Evolutionary conservation across 2,329 filamentous ascomycete genomes (phyloP).

Genomic region (Fusarium torulosum): DNA sequence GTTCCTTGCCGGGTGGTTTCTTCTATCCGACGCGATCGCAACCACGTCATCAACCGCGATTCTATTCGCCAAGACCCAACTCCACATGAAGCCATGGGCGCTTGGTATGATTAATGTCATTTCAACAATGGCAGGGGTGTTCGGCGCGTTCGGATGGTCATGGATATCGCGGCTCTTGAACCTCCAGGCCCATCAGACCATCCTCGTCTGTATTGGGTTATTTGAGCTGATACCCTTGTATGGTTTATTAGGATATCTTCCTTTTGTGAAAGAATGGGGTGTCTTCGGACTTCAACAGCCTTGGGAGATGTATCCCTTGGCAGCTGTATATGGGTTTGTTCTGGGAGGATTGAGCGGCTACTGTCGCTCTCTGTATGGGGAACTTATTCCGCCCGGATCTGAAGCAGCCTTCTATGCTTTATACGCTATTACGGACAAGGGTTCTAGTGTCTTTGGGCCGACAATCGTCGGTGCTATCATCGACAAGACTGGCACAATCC

Average conservation of each 20-base stretch:
- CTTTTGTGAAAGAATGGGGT: slow-evolving; percentile 79
- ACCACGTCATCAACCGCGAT: slow-evolving; percentile 96
- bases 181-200: slow-evolving; percentile 85
- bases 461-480: slow-evolving; percentile 95
- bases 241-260: slow-evolving; percentile 87
- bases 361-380: slow-evolving; percentile 91
- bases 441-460: slow-evolving; percentile 92
- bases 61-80: slow-evolving; percentile 92
- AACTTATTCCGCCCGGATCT: slow-evolving; percentile 92
- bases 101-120: slow-evolving; percentile 95
- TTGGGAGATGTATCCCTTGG: slow-evolving; percentile 97
- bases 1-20: slow-evolving; percentile 91
- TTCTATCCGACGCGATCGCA: slow-evolving; percentile 92
- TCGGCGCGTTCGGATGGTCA: slow-evolving; percentile 92
- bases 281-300: slow-evolving; percentile 89
- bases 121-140: slow-evolving; percentile 83
- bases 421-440: slow-evolving; percentile 98
- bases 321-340: slow-evolving; percentile 91
- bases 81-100: slow-evolving; percentile 89
- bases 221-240: slow-evolving; percentile 96
- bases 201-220: slow-evolving; percentile 88
- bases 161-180: slow-evolving; percentile 77
- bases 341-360: slow-evolving; percentile 93
- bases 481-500: slow-evolving; percentile 82
- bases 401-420: slow-evolving; percentile 97